phyloP scores from a whole-genome alignment of 345 rosid genomes.

The Fremontodendron californicum region DNA sequence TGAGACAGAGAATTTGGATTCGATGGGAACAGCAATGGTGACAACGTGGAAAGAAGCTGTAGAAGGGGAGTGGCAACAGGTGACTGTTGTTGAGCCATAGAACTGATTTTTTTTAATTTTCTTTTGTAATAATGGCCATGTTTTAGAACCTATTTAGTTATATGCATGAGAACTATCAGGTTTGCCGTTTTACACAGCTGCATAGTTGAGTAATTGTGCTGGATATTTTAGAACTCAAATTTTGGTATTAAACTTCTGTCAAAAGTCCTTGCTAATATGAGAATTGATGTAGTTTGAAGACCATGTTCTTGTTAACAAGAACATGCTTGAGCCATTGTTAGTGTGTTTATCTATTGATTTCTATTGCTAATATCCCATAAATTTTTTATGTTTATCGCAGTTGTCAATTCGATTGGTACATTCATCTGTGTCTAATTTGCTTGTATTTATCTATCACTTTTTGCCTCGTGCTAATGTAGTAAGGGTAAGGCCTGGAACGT shows the following conservation, averaged over 20 bases:
- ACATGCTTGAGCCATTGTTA: background rate
- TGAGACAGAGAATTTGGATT: no score
- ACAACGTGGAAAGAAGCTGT: constrained; percentile 24
- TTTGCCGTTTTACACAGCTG: background rate
- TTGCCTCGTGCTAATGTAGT: background rate
- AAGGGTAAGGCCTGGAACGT: no score
- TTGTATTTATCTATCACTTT: background rate
- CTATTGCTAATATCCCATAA: background rate
- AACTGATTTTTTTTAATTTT: background rate
- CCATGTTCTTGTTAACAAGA: background rate
- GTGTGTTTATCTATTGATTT: background rate
- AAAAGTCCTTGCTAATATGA: background rate
- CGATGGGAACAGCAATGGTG: constrained; percentile 19
- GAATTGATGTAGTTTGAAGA: background rate
- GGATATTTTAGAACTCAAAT: background rate
- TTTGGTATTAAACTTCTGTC: background rate
- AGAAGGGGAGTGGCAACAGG: constrained; percentile 26
- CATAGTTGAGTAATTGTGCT: background rate
- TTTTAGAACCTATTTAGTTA: background rate
- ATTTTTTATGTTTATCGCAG: background rate
- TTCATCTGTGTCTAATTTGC: background rate
- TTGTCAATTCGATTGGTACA: background rate
- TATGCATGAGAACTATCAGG: background rate
- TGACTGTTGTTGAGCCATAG: constrained; percentile 9
- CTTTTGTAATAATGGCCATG: background rate